These are phyloP conservation scores for Pseudocercospora fuligena DNA, from an alignment of 2,329 filamentous ascomycete genomes.

Conservation along the genomic window DNA sequence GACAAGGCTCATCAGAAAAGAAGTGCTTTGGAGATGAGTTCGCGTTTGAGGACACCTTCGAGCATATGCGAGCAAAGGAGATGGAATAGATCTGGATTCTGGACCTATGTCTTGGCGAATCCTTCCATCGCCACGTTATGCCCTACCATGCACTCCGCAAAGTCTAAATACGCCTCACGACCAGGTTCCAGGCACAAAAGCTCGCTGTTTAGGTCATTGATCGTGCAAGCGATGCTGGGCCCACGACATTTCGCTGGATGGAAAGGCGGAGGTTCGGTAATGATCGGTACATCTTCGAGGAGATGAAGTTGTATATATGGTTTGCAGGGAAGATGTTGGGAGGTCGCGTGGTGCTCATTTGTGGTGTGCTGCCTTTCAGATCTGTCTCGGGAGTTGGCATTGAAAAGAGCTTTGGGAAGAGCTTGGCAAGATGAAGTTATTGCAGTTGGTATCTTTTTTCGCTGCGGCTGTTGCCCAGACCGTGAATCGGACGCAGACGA, in stretches of 20 bases:
- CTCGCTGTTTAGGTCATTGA: not conserved
- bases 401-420: not conserved
- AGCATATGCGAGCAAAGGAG: not conserved
- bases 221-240: not conserved
- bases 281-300: constrained; percentile 2
- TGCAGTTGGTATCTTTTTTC: not conserved
- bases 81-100: not conserved
- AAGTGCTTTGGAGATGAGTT: no score
- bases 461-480: constrained; percentile 11
- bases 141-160: constrained; percentile 6
- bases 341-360: not conserved
- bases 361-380: not conserved
- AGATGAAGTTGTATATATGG: not conserved
- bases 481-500: constrained; percentile 33
- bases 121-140: constrained; percentile 6
- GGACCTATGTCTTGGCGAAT: constrained; percentile 4
- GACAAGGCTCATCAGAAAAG: no score
- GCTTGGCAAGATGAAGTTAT: not conserved
- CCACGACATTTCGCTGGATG: not conserved
- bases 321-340: not conserved
- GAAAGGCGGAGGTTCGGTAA: constrained; percentile 2
- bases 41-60: not conserved
- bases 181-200: not conserved
- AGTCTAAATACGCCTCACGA: not conserved
- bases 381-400: not conserved